These are phyloP conservation scores for Medicago arabica DNA, from an alignment of 306 rosid species.

Conservation along the genomic window DNA sequence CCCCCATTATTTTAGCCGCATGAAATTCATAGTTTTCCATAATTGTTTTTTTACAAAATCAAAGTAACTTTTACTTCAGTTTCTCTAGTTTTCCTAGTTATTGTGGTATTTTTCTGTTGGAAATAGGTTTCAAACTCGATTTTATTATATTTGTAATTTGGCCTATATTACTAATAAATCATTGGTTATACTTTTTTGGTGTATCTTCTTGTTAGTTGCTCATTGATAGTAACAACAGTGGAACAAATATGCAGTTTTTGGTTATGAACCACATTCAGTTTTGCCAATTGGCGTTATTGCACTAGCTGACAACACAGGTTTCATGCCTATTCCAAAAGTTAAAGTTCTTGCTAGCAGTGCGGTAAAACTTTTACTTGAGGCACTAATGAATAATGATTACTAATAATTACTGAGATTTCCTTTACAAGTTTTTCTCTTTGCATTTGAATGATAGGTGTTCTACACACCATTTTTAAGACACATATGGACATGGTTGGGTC, in stretches of 20 bases:
- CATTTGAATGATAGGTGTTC: constrained; percentile 68
- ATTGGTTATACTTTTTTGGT: constrained; percentile 27
- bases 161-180: constrained; percentile 29
- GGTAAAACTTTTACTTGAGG: constrained; percentile 60
- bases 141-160: not conserved
- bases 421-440: constrained; percentile 41
- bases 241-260: constrained; percentile 70
- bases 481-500: constrained; percentile 97
- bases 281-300: constrained; percentile 84
- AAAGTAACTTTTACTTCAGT: constrained; percentile 24
- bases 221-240: constrained; percentile 29
- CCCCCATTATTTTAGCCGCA: not conserved
- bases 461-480: constrained; percentile 92
- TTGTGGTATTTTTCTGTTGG: constrained; percentile 26
- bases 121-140: constrained; percentile 18
- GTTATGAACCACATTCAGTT: constrained; percentile 97
- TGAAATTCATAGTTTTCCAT: constrained; percentile 23
- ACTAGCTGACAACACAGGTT: constrained; percentile 77
- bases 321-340: constrained; percentile 80
- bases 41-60: constrained; percentile 5
- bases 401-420: constrained; percentile 27
- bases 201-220: constrained; percentile 34
- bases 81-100: constrained; percentile 61
- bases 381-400: constrained; percentile 29
- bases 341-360: constrained; percentile 95